Evolutionary conservation across 352 stramenopile species (phyloP).

Genomic region (Globisporangium acanthophoron): DNA sequence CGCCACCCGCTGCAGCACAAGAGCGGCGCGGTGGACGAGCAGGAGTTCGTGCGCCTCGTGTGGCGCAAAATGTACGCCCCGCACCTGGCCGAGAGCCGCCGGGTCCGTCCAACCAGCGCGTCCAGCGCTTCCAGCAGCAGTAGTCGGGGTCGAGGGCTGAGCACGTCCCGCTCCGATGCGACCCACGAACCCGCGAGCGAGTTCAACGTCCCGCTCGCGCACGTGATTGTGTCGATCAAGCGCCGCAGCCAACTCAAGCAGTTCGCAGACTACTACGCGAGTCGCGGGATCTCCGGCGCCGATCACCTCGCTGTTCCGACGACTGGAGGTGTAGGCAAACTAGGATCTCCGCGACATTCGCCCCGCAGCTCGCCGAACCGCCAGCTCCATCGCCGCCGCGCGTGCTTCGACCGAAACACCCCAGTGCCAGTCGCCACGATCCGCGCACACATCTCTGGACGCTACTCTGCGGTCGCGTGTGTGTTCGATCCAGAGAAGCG

Average conservation of each 20-base stretch:
- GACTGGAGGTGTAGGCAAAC: neutral
- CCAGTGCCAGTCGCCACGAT: slow-evolving; percentile 12
- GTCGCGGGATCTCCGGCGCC: slow-evolving; percentile 55
- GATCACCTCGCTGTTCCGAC: slow-evolving; percentile 29
- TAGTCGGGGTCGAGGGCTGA: slow-evolving; percentile 1
- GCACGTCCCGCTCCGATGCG: neutral
- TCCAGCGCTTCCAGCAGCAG: neutral
- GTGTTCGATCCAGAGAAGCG: slow-evolving; percentile 25
- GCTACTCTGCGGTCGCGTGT: slow-evolving; percentile 25
- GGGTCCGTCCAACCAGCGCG: slow-evolving; percentile 4
- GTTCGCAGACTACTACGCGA: slow-evolving; percentile 65
- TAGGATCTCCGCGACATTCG: neutral
- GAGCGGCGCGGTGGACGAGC: slow-evolving; percentile 35
- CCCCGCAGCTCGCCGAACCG: slow-evolving; percentile 3
- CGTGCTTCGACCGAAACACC: slow-evolving; percentile 3
- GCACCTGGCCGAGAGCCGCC: slow-evolving; percentile 32
- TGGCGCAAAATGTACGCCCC: slow-evolving; percentile 63
- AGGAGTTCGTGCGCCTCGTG: slow-evolving; percentile 56
- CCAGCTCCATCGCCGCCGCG: neutral
- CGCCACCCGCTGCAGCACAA: slow-evolving; percentile 19
- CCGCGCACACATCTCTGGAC: slow-evolving; percentile 10
- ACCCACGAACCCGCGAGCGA: neutral
- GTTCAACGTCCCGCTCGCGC: slow-evolving; percentile 54
- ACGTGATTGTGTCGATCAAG: slow-evolving; percentile 73
- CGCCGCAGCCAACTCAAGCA: slow-evolving; percentile 55